Evolutionary conservation across 2,329 filamentous ascomycete species (phyloP).

Genomic region (Trichophaea hybrida): DNA sequence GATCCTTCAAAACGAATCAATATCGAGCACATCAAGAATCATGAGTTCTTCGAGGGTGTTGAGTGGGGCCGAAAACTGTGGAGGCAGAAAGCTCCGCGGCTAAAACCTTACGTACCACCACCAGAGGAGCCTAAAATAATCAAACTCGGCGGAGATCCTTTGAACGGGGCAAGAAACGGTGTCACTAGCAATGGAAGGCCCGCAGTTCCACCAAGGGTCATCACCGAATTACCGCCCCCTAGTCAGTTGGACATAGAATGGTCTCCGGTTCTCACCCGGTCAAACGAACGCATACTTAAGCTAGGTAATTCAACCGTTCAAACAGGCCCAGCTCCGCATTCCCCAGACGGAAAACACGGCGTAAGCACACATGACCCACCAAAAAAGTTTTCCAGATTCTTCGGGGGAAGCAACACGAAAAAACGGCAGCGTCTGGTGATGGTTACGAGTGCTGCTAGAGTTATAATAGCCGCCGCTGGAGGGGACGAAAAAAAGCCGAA

Average conservation of each 20-base stretch:
- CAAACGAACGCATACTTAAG: slow-evolving; percentile 88
- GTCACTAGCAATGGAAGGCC: slow-evolving; percentile 36
- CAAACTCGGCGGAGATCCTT: slow-evolving; percentile 39
- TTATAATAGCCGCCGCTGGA: slow-evolving; percentile 73
- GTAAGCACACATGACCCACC: slow-evolving; percentile 51
- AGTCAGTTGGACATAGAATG: slow-evolving; percentile 96
- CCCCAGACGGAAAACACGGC: slow-evolving; percentile 54
- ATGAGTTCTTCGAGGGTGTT: slow-evolving; percentile 85
- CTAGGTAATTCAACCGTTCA: slow-evolving; percentile 80
- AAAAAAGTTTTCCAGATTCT: slow-evolving; percentile 86
- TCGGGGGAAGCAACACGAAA: slow-evolving; percentile 69
- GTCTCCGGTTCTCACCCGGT: slow-evolving; percentile 83
- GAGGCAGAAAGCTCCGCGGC: slow-evolving; percentile 74
- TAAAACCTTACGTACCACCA: slow-evolving; percentile 71
- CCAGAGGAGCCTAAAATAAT: slow-evolving; percentile 59
- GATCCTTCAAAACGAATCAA: slow-evolving; percentile 73
- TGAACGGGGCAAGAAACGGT: slow-evolving; percentile 27
- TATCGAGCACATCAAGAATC: slow-evolving; percentile 92
- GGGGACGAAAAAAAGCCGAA: slow-evolving; percentile 95
- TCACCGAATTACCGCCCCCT: slow-evolving; percentile 91
- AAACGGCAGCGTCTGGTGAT: slow-evolving; percentile 87
- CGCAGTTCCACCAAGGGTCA: slow-evolving; percentile 57
- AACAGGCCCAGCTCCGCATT: slow-evolving; percentile 61
- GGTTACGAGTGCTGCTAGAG: slow-evolving; percentile 79
- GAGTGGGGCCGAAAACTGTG: slow-evolving; percentile 71